Conservation (phyloP, 768 basidiomycete species). For the Serendipita vermifera region DNA sequence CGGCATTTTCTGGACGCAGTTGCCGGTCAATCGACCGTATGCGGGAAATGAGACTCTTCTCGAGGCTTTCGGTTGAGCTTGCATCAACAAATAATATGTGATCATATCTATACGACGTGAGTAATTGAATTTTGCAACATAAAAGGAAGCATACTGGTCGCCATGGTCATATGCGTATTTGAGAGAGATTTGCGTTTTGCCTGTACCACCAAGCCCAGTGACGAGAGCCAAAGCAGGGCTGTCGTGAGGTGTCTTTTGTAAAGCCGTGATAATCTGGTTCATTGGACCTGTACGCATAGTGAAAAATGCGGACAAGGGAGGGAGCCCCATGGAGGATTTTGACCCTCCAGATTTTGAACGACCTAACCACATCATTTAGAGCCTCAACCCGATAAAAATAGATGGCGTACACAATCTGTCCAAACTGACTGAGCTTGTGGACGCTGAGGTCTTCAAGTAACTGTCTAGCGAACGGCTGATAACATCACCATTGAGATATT, state of each 20-base stretch:
- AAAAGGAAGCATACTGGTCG: no score
- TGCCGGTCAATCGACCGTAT: background rate
- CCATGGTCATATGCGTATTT: no score
- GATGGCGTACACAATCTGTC: background rate
- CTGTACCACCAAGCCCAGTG: background rate
- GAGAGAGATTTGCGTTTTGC: background rate
- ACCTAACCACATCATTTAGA: background rate
- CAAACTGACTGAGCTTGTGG: background rate
- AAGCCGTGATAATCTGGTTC: background rate
- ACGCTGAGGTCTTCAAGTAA: background rate
- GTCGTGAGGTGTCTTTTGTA: no score
- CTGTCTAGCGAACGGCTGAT: background rate
- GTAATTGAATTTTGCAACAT: background rate
- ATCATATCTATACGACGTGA: background rate
- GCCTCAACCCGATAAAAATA: background rate
- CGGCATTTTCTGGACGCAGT: background rate
- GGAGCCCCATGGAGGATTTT: background rate
- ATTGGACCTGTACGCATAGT: background rate
- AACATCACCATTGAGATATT: background rate
- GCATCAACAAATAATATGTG: constrained; percentile 3
- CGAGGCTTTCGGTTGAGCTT: background rate
- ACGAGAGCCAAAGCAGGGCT: no score
- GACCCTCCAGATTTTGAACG: background rate
- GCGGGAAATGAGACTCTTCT: background rate
- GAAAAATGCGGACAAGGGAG: background rate